Evolutionary conservation across 331 rosid genomes (phyloP).

Genomic region (Pyracantha coccinea): DNA sequence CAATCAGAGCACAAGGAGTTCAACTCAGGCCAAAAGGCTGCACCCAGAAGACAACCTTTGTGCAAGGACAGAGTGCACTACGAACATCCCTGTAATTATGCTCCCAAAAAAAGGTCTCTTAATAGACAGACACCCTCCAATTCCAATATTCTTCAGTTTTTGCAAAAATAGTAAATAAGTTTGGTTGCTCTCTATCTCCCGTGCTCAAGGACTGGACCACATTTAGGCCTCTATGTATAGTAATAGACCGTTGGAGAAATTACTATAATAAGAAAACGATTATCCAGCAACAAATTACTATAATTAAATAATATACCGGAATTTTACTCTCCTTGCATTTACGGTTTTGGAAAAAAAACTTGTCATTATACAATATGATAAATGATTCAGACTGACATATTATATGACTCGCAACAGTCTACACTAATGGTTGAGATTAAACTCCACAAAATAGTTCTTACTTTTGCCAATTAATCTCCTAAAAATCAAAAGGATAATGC

Average conservation of each 20-base stretch:
- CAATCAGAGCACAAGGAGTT: neutral
- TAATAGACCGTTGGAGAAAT: neutral
- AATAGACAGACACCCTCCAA: neutral
- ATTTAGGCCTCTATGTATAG: conserved; percentile 2
- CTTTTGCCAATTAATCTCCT: neutral
- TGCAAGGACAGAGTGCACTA: neutral
- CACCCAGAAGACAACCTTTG: neutral
- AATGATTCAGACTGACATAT: neutral
- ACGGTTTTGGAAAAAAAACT: neutral
- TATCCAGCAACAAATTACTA: neutral
- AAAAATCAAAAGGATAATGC: neutral
- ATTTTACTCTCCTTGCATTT: neutral
- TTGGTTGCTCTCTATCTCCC: neutral
- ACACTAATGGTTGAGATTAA: neutral
- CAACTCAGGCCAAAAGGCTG: conserved; percentile 4
- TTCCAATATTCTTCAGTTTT: neutral
- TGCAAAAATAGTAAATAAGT: conserved; percentile 1
- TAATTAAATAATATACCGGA: too few relatives aligned
- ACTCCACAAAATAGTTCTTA: neutral
- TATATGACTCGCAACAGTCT: neutral
- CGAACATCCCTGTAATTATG: neutral
- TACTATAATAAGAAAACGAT: neutral
- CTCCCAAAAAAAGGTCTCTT: neutral
- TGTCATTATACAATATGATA: neutral
- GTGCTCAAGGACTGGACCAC: neutral